A percentile compares a stretch with the other conserved stretches of the same genome.
phyloP scores from a whole-genome alignment of 2,329 filamentous ascomycete species.

The Grosmannia huntii region DNA sequence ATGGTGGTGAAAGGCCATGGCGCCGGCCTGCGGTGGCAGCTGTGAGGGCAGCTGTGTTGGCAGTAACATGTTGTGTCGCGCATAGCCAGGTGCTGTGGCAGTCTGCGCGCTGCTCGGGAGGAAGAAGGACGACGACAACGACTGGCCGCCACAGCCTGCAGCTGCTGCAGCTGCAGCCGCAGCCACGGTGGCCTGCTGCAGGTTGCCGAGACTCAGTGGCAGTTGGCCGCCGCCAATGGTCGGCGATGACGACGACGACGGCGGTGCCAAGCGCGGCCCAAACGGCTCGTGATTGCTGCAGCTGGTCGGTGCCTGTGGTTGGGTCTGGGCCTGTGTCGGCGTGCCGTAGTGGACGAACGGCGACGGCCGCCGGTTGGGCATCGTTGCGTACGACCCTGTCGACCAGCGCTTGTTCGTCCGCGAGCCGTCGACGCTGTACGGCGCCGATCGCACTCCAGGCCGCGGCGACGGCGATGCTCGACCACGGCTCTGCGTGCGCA shows the following conservation, averaged over 20 bases:
- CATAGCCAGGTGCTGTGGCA: constrained; percentile 19
- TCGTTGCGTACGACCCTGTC: constrained; percentile 56
- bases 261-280: constrained; percentile 32
- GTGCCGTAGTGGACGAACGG: constrained; percentile 47
- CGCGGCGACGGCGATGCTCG: constrained; percentile 61
- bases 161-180: constrained; percentile 35
- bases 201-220: constrained; percentile 40
- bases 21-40: constrained; percentile 27
- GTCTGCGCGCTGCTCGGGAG: constrained; percentile 27
- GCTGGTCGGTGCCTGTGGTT: no score
- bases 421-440: constrained; percentile 54
- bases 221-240: constrained; percentile 32
- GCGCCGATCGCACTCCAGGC: constrained; percentile 53
- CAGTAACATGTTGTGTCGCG: constrained; percentile 46
- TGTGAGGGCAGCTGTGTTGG: constrained; percentile 40
- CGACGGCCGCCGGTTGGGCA: constrained; percentile 40
- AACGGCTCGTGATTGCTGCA: constrained; percentile 38
- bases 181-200: constrained; percentile 33
- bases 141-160: constrained; percentile 24
- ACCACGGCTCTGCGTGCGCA: constrained; percentile 52
- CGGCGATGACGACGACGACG: constrained; percentile 35
- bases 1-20: constrained; percentile 9
- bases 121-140: constrained; percentile 25
- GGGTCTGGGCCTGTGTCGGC: neutral
- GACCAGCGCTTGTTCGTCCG: constrained; percentile 67